A percentile compares a stretch with the other conserved stretches of the same genome.
Conservation (phyloP, 1,284 basidiomycete genomes). For the Taiwanofungus camphoratus region DNA sequence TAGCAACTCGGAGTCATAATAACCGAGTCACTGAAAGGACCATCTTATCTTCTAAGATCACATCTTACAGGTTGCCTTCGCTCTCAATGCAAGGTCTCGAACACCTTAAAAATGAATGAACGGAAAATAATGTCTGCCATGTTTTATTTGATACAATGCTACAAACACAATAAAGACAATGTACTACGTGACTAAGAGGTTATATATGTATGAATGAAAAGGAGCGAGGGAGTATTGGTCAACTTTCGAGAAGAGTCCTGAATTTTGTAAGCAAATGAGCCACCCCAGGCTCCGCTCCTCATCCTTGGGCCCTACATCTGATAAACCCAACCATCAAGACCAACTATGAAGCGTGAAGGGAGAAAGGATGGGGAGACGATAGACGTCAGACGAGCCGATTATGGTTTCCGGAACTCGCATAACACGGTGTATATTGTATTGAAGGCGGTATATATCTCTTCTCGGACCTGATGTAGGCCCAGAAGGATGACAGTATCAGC, state of each 20-base stretch:
- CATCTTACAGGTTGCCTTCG: too few species aligned
- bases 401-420: constrained; percentile 85
- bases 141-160: constrained; percentile 12
- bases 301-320: background rate
- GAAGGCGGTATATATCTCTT: constrained; percentile 99
- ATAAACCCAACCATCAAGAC: background rate
- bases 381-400: constrained; percentile 19
- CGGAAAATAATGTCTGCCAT: constrained; percentile 1
- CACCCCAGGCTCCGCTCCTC: background rate
- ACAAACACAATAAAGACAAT: constrained; percentile 9
- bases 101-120: background rate
- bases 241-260: constrained; percentile 9
- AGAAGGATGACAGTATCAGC: constrained; percentile 36
- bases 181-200: constrained; percentile 1
- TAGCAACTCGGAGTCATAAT: too few species aligned
- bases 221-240: constrained; percentile 4
- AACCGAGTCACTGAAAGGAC: too few species aligned
- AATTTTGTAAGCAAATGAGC: constrained; percentile 6
- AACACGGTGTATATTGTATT: constrained; percentile 97
- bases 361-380: background rate
- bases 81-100: too few species aligned
- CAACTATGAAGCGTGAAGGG: background rate
- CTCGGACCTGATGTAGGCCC: constrained; percentile 70
- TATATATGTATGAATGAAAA: constrained; percentile 6
- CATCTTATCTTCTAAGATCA: too few species aligned